Conservation (phyloP, 2,329 filamentous ascomycete genomes). For the Colletotrichum tofieldiae region DNA sequence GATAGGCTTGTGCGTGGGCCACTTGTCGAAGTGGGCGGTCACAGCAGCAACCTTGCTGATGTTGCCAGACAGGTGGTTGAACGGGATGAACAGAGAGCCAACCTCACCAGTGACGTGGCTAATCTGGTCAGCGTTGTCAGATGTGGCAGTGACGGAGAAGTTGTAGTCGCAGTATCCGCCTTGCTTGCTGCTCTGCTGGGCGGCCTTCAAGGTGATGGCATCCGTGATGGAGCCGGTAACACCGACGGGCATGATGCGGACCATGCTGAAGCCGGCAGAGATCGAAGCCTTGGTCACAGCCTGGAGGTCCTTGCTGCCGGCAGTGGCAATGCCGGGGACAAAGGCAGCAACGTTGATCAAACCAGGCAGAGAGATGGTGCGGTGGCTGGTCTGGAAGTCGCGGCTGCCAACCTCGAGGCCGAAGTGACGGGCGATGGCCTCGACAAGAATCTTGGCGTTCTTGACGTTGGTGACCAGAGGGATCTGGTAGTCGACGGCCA, state of each 20-base stretch:
- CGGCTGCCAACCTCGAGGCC: constrained; percentile 86
- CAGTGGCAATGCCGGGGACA: constrained; percentile 79
- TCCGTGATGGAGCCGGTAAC: constrained; percentile 82
- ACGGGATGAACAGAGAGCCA: constrained; percentile 86
- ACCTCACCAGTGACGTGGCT: constrained; percentile 81
- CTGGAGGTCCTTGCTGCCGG: constrained; percentile 78
- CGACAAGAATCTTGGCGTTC: constrained; percentile 97
- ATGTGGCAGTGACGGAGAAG: constrained; percentile 82
- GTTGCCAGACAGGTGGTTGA: constrained; percentile 86
- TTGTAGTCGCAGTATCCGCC: constrained; percentile 85
- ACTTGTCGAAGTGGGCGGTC: constrained; percentile 83
- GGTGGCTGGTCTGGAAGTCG: constrained; percentile 93
- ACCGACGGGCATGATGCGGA: constrained; percentile 83
- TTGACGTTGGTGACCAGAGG: constrained; percentile 99
- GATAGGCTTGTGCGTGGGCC: constrained; percentile 85
- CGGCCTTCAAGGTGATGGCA: constrained; percentile 78
- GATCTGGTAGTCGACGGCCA: constrained; percentile 98
- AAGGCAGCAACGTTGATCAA: constrained; percentile 87
- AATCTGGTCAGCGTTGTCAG: constrained; percentile 81
- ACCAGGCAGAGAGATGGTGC: constrained; percentile 80
- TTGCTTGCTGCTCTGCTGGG: constrained; percentile 79
- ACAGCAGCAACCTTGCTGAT: constrained; percentile 88
- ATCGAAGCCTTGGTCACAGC: constrained; percentile 81
- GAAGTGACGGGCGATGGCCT: constrained; percentile 92
- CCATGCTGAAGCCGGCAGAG: constrained; percentile 84